Evolutionary conservation across 1,284 basidiomycete species (phyloP).

Genomic region (Ceraceosorus guamensis): DNA sequence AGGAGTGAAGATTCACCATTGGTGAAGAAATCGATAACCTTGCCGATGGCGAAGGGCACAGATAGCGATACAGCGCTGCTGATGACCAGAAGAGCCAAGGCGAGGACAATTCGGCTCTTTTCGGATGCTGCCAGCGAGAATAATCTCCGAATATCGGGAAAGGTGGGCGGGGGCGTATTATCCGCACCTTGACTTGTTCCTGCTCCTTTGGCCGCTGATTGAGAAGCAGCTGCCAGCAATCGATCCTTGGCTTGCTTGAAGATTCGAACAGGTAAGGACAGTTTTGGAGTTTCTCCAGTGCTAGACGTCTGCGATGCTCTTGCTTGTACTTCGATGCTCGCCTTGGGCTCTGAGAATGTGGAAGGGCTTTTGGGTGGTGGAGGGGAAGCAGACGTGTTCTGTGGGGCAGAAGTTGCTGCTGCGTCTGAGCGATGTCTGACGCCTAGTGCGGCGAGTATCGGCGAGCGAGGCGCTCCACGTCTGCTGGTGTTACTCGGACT

Average conservation of each 20-base stretch:
- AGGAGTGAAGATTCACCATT: constrained; percentile 24
- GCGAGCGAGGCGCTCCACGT: too few relatives aligned
- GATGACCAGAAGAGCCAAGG: constrained; percentile 43
- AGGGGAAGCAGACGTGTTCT: neutral
- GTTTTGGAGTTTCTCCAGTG: too few relatives aligned
- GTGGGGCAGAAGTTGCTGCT: neutral
- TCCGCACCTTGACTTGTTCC: neutral
- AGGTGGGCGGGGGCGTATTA: constrained; percentile 22
- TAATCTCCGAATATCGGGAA: constrained; percentile 39
- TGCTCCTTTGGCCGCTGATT: constrained; percentile 9
- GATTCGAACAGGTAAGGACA: neutral
- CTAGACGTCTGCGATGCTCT: too few relatives aligned
- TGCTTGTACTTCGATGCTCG: too few relatives aligned
- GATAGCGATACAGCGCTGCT: constrained; percentile 64
- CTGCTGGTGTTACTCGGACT: too few relatives aligned
- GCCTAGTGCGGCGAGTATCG: too few relatives aligned
- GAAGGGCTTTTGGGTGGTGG: neutral
- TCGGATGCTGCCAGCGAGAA: constrained; percentile 42
- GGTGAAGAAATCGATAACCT: constrained; percentile 47
- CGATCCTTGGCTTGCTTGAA: neutral
- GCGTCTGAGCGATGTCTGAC: too few relatives aligned
- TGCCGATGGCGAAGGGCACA: constrained; percentile 46
- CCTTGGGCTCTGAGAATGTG: too few relatives aligned
- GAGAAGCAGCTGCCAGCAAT: constrained; percentile 3
- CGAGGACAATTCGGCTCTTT: constrained; percentile 31